Evolutionary conservation across 2,329 filamentous ascomycete species (phyloP).

Genomic region (Pseudogymnoascus verrucosus): DNA sequence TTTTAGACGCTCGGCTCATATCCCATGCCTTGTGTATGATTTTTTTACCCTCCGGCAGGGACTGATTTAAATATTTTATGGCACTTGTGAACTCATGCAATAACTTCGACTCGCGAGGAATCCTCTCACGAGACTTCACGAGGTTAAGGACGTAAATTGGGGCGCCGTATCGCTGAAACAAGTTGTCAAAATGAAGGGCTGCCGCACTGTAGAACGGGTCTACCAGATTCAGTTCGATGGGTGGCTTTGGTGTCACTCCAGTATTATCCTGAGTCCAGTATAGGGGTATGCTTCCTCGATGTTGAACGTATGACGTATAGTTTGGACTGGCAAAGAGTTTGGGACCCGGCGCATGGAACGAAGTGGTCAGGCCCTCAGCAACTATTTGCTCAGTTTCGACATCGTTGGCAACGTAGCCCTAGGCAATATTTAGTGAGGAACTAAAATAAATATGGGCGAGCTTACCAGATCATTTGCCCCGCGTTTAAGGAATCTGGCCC

Average conservation of each 20-base stretch:
- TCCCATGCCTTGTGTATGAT: conserved; percentile 96
- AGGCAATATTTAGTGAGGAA: background rate
- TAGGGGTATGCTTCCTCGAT: conserved; percentile 90
- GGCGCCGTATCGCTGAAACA: conserved; percentile 88
- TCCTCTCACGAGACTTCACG: conserved; percentile 81
- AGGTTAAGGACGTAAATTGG: conserved; percentile 89
- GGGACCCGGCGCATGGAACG: conserved; percentile 85
- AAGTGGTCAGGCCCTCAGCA: conserved; percentile 87
- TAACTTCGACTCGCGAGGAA: conserved; percentile 84
- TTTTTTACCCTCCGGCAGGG: conserved; percentile 72
- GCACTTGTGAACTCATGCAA: conserved; percentile 80
- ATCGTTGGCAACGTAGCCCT: conserved; percentile 93
- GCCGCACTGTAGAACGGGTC: conserved; percentile 94
- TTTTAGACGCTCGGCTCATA: conserved; percentile 93
- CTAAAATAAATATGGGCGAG: background rate
- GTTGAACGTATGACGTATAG: conserved; percentile 94
- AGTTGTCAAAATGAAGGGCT: conserved; percentile 86
- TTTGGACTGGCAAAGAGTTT: conserved; percentile 79
- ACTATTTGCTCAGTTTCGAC: conserved; percentile 99
- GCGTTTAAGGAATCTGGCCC: conserved; percentile 86
- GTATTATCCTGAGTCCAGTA: conserved; percentile 97
- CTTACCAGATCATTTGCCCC: conserved; percentile 75
- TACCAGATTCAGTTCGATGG: conserved; percentile 89
- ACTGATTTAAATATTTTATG: conserved; percentile 89
- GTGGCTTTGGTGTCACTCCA: conserved; percentile 90